Percentiles rank a stretch among this genome's conserved stretches.
phyloP scores from a whole-genome alignment of 2,329 filamentous ascomycete genomes.

The Raffaelea albimanens region DNA sequence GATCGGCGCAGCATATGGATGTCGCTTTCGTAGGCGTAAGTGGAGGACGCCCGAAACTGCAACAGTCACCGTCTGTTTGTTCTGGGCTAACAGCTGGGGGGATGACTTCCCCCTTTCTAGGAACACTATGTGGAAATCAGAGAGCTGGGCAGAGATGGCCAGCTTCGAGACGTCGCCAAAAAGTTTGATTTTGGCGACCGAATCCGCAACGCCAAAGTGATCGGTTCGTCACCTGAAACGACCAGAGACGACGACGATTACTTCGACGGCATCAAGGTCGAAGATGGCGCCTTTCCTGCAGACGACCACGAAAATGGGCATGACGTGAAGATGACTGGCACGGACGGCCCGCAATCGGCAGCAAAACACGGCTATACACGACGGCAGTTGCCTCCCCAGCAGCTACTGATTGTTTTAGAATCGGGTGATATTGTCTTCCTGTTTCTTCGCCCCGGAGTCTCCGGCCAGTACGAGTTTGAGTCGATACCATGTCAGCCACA shows the following conservation, averaged over 20 bases:
- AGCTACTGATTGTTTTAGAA: constrained; percentile 68
- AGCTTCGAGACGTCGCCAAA: constrained; percentile 64
- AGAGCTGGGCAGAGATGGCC: constrained; percentile 59
- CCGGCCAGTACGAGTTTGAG: constrained; percentile 48
- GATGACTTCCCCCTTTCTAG: constrained; percentile 24
- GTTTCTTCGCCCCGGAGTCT: constrained; percentile 43
- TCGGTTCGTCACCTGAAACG: constrained; percentile 44
- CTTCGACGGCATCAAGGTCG: background rate
- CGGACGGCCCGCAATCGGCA: background rate
- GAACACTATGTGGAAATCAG: constrained; percentile 74
- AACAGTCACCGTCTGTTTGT: background rate
- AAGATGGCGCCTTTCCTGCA: no score
- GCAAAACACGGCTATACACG: background rate
- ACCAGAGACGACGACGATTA: constrained; percentile 16
- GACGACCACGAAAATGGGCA: background rate
- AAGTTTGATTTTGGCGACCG: constrained; percentile 70
- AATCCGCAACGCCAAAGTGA: constrained; percentile 69
- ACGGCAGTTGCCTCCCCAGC: constrained; percentile 57
- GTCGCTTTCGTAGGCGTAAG: constrained; percentile 75
- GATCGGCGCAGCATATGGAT: constrained; percentile 63
- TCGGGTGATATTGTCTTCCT: constrained; percentile 68
- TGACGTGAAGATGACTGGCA: constrained; percentile 4
- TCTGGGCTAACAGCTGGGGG: background rate
- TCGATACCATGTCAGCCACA: constrained; percentile 50
- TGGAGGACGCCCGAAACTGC: constrained; percentile 12